Base-by-base conservation (phyloP, 2,329 filamentous ascomycete genomes). In the Zopfia rhizophila region DNA sequence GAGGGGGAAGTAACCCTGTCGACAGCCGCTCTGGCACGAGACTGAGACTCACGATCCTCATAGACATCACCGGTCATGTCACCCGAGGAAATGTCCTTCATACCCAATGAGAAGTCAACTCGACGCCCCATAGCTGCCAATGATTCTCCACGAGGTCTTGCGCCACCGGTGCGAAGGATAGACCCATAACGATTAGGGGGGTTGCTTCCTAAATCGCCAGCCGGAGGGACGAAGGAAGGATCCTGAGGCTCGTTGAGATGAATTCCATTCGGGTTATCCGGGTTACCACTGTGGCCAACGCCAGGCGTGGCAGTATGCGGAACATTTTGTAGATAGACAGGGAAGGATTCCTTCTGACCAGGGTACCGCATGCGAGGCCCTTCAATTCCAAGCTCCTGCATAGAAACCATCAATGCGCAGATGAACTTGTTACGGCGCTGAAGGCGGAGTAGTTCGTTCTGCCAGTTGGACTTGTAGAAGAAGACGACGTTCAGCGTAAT, bases 391-490 rank as follows among this genome's bases (percentile, higher is more conserved):
- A 93, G 80, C 43, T 90, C 85, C 51, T 89, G 82, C 78, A 97
- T 91, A 43, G 90, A 85, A 25, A 89, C 79, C 88, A 96, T 96
- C 63, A 97, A 78, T 51, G 94, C 91, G 54, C 89, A 91, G 56
- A 95, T 91, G 72, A 97, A 96, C 68, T 92, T 94, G 79, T 97
- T 97, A 62, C 94, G 89, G 13, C 93, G 85, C 59, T 89, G 90
- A 2, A 97, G 82, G 75, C 93, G 91, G 17, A 97, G 80, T 31
- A 95, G 79, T 68, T 97, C 93, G 67, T 97, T 97, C 69, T 97
- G 93, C 83, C 89, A 97, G 70, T 93, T 97, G 48, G 88, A 91
- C 72, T 97, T 97, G 82, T 97, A 96, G 78, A 97, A 97, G 78
- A 96, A 96, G 63, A 97, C 87, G 45, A 97, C 85, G 72, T 96